Evolutionary conservation across 208 protist species (phyloP), one percentile per base, ranked within the genome.

Genomic region (Herpetomonas muscarum): DNA sequence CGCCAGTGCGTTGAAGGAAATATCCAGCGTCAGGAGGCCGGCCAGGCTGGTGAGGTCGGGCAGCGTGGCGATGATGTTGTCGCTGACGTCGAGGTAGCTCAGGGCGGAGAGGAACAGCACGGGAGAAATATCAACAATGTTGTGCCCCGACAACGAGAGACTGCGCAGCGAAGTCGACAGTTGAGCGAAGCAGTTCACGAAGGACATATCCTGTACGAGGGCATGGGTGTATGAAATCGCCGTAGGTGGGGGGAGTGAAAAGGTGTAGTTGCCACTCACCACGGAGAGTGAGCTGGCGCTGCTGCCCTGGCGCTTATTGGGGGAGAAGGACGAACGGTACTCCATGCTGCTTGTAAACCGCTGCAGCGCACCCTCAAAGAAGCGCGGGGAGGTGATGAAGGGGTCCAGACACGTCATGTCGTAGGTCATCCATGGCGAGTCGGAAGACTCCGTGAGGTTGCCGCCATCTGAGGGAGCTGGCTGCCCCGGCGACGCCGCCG

Each of bases 1-100:
- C 17, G 58, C 72, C 32, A 97, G 62, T 10, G 36, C 30, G 64
- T 97, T 97, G 67, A 81, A 80, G 57, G 77, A 85, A 2, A 94
- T 31, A 28, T 89, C 68, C 12, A 97, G 55, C 42, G 60, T 62
- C 13, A 52, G 31, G 21, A 97, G 58, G 45, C 48, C 32, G 34
- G 30, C 47, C 10, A 92, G 64, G 9, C 50, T 51, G 0, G 48
- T 47, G 21, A 94, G 57, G 28, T 60, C 60, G 1, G 84, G 81
- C 26, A 91, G 52, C 9, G 51, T 29, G 17, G 54, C 55, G 19
- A 97, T 37, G 28, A 59, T n/a, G 64, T 95, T 95, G 46, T 79
- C 80, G 24, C 73, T 61, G 29, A 97, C 37, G 63, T 97, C 73
- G 29, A 97, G 64, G 5, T 55, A 54, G 41, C 64, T 54, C 26